Percentiles rank a stretch among this genome's conserved stretches.
These are phyloP conservation scores for Phytophthora ohioensis DNA, from an alignment of 352 stramenopile species.

Conservation along the genomic window DNA sequence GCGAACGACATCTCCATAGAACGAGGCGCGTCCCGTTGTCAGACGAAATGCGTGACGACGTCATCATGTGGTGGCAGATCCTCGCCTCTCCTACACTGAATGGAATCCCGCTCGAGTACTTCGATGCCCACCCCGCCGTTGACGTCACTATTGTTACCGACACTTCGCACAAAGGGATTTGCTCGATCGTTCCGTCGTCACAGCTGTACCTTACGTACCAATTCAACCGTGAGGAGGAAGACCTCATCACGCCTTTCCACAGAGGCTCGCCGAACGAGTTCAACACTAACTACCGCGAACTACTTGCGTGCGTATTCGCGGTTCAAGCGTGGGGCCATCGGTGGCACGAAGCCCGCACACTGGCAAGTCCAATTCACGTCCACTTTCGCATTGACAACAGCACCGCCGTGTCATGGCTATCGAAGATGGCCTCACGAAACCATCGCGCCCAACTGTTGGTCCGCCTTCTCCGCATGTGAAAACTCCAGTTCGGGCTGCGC, in stretches of 20 bases:
- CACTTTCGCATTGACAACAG: background rate
- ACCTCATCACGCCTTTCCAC: background rate
- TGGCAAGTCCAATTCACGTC: background rate
- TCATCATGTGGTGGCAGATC: slow-evolving; percentile 4
- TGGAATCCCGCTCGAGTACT: too few species aligned
- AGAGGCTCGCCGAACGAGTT: background rate
- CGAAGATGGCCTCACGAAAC: background rate
- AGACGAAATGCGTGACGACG: background rate
- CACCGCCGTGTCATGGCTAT: background rate
- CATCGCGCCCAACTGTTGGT: background rate
- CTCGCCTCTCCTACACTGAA: background rate
- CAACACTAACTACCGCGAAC: slow-evolving; percentile 5
- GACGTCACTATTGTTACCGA: too few species aligned
- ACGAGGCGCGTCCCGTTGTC: background rate
- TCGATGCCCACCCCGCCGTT: too few species aligned
- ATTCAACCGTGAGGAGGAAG: background rate
- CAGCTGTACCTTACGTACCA: background rate
- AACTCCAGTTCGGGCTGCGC: background rate
- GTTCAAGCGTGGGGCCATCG: background rate
- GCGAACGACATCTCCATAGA: background rate
- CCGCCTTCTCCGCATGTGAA: background rate
- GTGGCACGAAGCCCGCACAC: background rate
- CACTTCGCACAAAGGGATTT: too few species aligned
- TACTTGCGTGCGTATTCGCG: background rate
- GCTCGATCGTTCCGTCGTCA: too few species aligned